Evolutionary conservation across 2,329 filamentous ascomycete genomes (phyloP).

Genomic region (Talaromyces funiculosus): DNA sequence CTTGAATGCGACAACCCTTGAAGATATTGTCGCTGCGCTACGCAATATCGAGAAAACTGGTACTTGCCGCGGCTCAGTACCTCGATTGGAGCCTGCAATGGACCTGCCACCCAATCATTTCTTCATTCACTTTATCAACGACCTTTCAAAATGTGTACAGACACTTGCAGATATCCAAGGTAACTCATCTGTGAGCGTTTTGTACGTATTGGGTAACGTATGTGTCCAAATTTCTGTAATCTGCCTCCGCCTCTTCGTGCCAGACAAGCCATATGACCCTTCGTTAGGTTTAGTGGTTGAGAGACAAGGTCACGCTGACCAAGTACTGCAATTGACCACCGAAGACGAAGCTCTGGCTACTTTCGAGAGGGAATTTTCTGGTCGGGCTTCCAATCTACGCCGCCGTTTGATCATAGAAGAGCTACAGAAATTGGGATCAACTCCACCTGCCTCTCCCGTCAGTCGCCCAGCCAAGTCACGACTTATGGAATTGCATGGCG

Average conservation of each 20-base stretch:
- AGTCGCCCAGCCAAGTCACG: constrained; percentile 66
- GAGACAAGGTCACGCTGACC: constrained; percentile 52
- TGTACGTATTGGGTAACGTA: constrained; percentile 50
- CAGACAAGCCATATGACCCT: constrained; percentile 81
- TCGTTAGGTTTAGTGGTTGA: constrained; percentile 59
- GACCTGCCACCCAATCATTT: constrained; percentile 26
- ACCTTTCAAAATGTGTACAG: constrained; percentile 24
- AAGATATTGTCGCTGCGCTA: constrained; percentile 20
- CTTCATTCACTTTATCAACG: constrained; percentile 31
- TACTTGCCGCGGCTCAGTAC: constrained; percentile 13
- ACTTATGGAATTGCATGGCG: constrained; percentile 67
- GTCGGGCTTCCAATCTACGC: constrained; percentile 62
- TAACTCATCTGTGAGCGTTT: constrained; percentile 17
- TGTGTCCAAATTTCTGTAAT: constrained; percentile 73
- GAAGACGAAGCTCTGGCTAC: constrained; percentile 56
- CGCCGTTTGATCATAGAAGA: constrained; percentile 59
- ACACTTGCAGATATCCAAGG: constrained; percentile 18
- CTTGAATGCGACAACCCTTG: constrained; percentile 8
- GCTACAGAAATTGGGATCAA: constrained; percentile 57
- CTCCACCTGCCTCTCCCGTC: constrained; percentile 61
- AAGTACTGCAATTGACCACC: constrained; percentile 50
- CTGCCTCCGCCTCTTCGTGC: constrained; percentile 73
- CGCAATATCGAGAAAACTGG: constrained; percentile 22
- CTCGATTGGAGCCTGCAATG: constrained; percentile 18
- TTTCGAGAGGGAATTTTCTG: constrained; percentile 65